Evolutionary conservation across 1,284 basidiomycete genomes (phyloP), one percentile per base, ranked within the genome.

Genomic region (Schizopora paradoxa): DNA sequence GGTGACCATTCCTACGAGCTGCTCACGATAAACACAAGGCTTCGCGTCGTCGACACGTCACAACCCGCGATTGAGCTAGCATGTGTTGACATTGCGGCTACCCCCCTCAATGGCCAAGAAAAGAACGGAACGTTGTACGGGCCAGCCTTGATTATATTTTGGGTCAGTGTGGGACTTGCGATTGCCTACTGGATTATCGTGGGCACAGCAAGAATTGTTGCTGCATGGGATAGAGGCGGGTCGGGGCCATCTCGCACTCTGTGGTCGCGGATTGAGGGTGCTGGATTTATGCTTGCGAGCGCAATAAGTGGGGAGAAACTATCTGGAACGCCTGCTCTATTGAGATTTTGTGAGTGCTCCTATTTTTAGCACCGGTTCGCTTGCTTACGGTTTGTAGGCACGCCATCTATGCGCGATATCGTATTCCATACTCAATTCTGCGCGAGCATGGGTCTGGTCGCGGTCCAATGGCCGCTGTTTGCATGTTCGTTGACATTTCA

Each of bases 391-490:
- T 29, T 42, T 41, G 4, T 52, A 91, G 91, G 87, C 52, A 97
- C 95, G 0, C 94, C 95, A 0, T 91, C 91, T 4, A 72, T 94
- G 66, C 77, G 93, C 51, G 95, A 99, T 63, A 79, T 99, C 48
- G 76, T 97, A 42, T 86, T 91, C 59, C 91, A 95, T 59, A 87
- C 92, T 0, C 93, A 97, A 57, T 98, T 86, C 83, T 87, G 85
- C 60, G 76, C 86, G 21, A 77, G 83, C 38, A 68, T 98, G 18
- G 83, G 82, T 21, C 95, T 96, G 88, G 80, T 97, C 41, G 88
- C 91, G 22, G 91, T 98, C 22, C 74, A 90, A 58, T 99, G 94
- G 94, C 94, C 95, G 1, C 69, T 75, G 10, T 98, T 94, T 64
- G 76, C 86, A 48, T 98, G 92, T 90, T 60, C 58, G 83, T 76